Base-by-base conservation (phyloP, 371 early-diverging fungal species). In the Mucor plumbeus region DNA sequence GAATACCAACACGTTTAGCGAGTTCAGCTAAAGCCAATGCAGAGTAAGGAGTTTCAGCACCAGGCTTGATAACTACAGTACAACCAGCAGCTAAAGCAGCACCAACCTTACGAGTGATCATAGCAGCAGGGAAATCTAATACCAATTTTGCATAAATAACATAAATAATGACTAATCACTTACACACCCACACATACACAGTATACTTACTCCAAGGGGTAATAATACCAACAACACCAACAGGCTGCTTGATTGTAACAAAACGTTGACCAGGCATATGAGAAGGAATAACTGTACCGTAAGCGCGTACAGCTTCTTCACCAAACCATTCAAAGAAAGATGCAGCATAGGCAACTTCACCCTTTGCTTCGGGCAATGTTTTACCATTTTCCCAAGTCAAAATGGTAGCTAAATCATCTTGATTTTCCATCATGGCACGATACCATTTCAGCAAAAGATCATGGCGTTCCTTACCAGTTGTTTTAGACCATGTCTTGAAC, bases 81-180 rank as follows among this genome's bases (percentile, higher is more conserved):
- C 93, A 92, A 31, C 85, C 90, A 59, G 91, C 92, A 17, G 94
- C 93, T 57, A 93, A 66, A 13, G 92, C 92, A n/a, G 92, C 91
- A 41, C 89, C 90, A 6, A 90, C 83, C 71, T 97, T 97, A 62
- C 97, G 89, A 0, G 95, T 91, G 10, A 94, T 85, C 96, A 97
- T 95, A 17, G 97, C 97, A 68, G 75, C 86, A 13, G 96, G 97
- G 74, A 97, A 97, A 72, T 97, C 87, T 85, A 72, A n/a, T 21
- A 38, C 8, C 11, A 1, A 54, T 19, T 9, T 8, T 48, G 50
- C 44, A 17, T 44, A 17, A 44, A 44, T 44, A 44, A 44, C 44
- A 44, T 17, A 44, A 43, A 15, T 3, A 44, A 17, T 44, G 44
- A 44, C 44, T 15, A 15, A 44, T 50, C 17, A 7, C 7, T 9